Conservation (phyloP, 257 asterid genomes). For the Gentiana dahurica region DNA sequence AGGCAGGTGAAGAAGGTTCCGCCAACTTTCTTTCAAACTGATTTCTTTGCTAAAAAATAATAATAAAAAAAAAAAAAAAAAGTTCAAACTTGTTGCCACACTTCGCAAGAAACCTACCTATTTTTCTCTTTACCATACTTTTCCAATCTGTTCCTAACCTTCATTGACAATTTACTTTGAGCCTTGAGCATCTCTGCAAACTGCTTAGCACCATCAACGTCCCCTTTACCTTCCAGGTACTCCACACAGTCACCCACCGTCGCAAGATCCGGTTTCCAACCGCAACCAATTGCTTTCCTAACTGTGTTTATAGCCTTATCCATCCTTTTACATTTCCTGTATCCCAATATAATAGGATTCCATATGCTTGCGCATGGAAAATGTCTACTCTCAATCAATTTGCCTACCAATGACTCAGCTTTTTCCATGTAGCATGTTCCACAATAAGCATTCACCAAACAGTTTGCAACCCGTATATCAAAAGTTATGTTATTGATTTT, state of each 20-base stretch:
- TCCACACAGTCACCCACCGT: slow-evolving; percentile 29
- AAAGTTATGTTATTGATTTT: background rate
- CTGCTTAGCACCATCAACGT: slow-evolving; percentile 18
- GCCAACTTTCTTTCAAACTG: no score
- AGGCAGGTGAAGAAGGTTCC: no score
- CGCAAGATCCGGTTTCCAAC: slow-evolving; percentile 18
- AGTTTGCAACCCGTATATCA: slow-evolving; percentile 25
- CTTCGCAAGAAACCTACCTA: background rate
- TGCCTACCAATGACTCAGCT: slow-evolving; percentile 25
- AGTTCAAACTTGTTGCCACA: background rate
- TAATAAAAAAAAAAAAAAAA: no score
- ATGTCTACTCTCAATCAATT: slow-evolving; percentile 15
- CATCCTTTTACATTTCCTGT: slow-evolving; percentile 18
- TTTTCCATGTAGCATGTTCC: slow-evolving; percentile 27
- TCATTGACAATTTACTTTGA: slow-evolving; percentile 14
- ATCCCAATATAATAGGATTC: slow-evolving; percentile 34
- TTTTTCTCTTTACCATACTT: slow-evolving; percentile 13
- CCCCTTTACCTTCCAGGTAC: slow-evolving; percentile 31
- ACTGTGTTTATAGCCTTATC: slow-evolving; percentile 33
- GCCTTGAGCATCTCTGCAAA: slow-evolving; percentile 21
- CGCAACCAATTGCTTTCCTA: slow-evolving; percentile 14
- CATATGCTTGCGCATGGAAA: slow-evolving; percentile 29
- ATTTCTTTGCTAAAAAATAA: no score
- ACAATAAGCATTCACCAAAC: slow-evolving; percentile 29
- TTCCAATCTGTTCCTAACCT: slow-evolving; percentile 17